Conservation (phyloP, 2,329 filamentous ascomycete species). For the Bipolaris gigantea region DNA sequence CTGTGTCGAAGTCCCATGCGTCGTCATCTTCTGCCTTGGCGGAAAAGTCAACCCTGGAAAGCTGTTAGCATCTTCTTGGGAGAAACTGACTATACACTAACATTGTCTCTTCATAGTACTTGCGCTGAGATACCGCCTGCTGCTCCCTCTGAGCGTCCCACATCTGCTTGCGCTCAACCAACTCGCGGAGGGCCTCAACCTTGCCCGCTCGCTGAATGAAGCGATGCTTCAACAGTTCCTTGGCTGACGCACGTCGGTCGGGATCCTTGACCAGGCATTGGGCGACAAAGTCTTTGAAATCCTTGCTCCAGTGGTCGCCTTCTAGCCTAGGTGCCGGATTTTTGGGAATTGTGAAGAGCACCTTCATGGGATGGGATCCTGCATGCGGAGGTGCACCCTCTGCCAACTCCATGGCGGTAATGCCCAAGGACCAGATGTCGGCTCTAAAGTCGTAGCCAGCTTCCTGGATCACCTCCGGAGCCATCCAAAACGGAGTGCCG, state of each 20-base stretch:
- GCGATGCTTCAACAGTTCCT: slow-evolving; percentile 81
- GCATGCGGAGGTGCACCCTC: slow-evolving; percentile 91
- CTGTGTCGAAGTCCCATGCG: slow-evolving; percentile 94
- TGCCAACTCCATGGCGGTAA: slow-evolving; percentile 89
- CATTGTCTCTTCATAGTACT: slow-evolving; percentile 94
- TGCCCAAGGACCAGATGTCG: slow-evolving; percentile 95
- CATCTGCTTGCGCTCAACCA: slow-evolving; percentile 80
- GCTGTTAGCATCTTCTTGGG: slow-evolving; percentile 15
- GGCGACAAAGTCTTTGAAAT: slow-evolving; percentile 92
- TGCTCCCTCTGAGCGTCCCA: slow-evolving; percentile 73
- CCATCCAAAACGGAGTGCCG: slow-evolving; percentile 99
- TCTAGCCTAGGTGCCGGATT: slow-evolving; percentile 82
- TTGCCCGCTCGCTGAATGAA: slow-evolving; percentile 89
- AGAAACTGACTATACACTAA: slow-evolving; percentile 40
- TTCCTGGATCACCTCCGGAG: slow-evolving; percentile 96
- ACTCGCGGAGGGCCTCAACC: slow-evolving; percentile 81
- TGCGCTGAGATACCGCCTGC: slow-evolving; percentile 61
- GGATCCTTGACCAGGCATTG: slow-evolving; percentile 92
- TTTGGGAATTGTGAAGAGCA: slow-evolving; percentile 93
- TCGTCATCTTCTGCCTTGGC: slow-evolving; percentile 73
- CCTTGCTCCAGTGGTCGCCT: slow-evolving; percentile 76
- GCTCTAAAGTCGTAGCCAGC: slow-evolving; percentile 97
- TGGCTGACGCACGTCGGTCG: slow-evolving; percentile 79
- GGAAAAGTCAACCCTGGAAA: slow-evolving; percentile 62
- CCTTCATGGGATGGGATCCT: slow-evolving; percentile 98